Evolutionary conservation across 208 protist species (phyloP).

Genomic region (Leishmania major): DNA sequence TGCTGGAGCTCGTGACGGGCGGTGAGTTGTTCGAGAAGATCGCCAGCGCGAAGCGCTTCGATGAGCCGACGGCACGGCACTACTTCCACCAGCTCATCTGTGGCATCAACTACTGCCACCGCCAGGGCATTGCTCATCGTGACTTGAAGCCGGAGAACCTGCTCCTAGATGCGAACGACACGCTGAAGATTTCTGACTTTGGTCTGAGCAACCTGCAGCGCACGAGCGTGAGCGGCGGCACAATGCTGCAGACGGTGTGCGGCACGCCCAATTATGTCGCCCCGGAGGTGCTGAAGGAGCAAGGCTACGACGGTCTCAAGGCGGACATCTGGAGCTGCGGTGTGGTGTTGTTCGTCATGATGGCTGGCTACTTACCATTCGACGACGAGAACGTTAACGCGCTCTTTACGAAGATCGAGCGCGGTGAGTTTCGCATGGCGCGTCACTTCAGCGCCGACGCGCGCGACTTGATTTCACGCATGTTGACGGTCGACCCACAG

Average conservation of each 20-base stretch:
- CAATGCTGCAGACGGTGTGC: constrained; percentile 88
- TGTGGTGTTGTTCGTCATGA: constrained; percentile 95
- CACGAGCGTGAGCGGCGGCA: constrained; percentile 38
- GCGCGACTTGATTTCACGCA: constrained; percentile 70
- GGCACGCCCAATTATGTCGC: constrained; percentile 92
- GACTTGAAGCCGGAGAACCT: constrained; percentile 94
- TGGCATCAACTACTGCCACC: constrained; percentile 92
- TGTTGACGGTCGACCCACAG: constrained; percentile 82
- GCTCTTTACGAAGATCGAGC: constrained; percentile 93
- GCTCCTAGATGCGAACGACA: constrained; percentile 74
- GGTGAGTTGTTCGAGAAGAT: constrained; percentile 95
- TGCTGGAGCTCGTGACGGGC: constrained; percentile 90
- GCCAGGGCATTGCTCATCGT: constrained; percentile 83
- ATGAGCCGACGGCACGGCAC: constrained; percentile 79
- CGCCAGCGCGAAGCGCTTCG: constrained; percentile 68
- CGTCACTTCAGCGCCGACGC: constrained; percentile 69
- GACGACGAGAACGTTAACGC: constrained; percentile 89
- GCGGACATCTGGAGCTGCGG: constrained; percentile 97
- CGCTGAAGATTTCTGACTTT: constrained; percentile 93
- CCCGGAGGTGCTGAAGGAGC: constrained; percentile 91
- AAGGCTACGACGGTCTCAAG: constrained; percentile 90
- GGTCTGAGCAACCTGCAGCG: constrained; percentile 87
- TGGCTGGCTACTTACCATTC: constrained; percentile 92
- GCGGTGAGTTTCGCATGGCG: constrained; percentile 84
- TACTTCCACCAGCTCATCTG: constrained; percentile 96